phyloP scores from a whole-genome alignment of 768 basidiomycete species.

The Xanthoconium stramineum region DNA sequence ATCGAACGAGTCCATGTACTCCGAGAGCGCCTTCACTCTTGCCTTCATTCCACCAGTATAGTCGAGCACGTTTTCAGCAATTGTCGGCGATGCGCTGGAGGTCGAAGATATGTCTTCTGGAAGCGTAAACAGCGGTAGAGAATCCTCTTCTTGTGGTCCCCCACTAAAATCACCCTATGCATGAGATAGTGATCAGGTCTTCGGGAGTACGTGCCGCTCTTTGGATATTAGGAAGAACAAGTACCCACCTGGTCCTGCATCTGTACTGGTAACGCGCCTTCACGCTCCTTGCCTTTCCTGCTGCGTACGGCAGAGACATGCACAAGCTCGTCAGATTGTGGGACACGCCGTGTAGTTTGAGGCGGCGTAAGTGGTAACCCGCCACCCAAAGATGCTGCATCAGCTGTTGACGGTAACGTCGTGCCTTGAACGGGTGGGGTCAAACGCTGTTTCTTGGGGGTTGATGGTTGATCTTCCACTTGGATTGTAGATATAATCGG shows the following conservation, averaged over 20 bases:
- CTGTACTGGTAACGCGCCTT: background rate
- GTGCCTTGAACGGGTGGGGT: background rate
- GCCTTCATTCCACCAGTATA: conserved; percentile 20
- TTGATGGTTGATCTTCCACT: conserved; percentile 21
- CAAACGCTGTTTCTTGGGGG: conserved; percentile 22
- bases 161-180: background rate
- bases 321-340: background rate
- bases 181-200: background rate
- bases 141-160: conserved; percentile 11
- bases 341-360: conserved; percentile 17
- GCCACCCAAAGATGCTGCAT: background rate
- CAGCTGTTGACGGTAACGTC: background rate
- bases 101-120: conserved; percentile 11
- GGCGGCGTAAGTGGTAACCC: conserved; percentile 26
- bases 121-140: conserved; percentile 18
- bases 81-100: conserved; percentile 22
- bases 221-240: background rate
- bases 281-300: conserved; percentile 29
- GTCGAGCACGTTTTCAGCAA: conserved; percentile 26
- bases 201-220: background rate
- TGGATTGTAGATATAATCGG: background rate
- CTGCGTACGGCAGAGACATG: conserved; percentile 9
- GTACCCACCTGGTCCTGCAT: conserved; percentile 15
- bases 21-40: conserved; percentile 22
- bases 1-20: conserved; percentile 30